Evolutionary conservation across 257 asterid genomes (phyloP), one percentile per base, ranked within the genome.

Genomic region (Solanum gracilifrons): DNA sequence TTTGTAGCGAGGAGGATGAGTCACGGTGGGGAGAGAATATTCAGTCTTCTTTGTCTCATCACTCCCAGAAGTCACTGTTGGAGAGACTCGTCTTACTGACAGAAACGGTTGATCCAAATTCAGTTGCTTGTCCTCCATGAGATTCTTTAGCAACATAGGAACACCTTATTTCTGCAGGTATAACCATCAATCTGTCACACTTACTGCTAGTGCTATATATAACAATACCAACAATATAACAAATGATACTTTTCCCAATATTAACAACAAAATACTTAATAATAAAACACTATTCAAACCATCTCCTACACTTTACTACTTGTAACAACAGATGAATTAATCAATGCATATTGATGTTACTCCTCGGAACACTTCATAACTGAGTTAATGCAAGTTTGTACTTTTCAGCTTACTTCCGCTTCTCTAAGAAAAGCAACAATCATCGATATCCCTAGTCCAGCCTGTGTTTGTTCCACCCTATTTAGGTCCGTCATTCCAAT

Each of bases 71-170:
- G 88, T 74, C 27, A 75, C 60, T 4, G 90, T 31, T 74, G 93
- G 89, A 13, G 89, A 46, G 36, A 58, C 36, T 64, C 88, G 91
- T 84, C 97, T 87, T 69, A 93, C 95, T 21, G 97, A 93, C 72
- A 92, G 64, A 74, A 94, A 87, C 11, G 95, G 95, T 86, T 88
- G 94, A 60, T 88, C 88, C 55, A 92, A 77, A 58, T 94, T 92
- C 86, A 94, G 86, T 86, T 91, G 89, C 89, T 92, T 94, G 68
- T 92, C 97, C 83, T 90, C 92, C 94, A 91, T 92, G 88, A 87
- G 86, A 85, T 90, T 86, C 90, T 89, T 90, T 79, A 87, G 86
- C 51, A 87, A 82, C 91, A 90, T 87, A 68, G 55, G 48, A 88
- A 86, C 85, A 66, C 39, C 79, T 85, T 88, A 87, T 86, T 88